Percentiles rank a stretch among this genome's conserved stretches.
phyloP scores from a whole-genome alignment of 257 asterid genomes.

The Prunella vulgaris region DNA sequence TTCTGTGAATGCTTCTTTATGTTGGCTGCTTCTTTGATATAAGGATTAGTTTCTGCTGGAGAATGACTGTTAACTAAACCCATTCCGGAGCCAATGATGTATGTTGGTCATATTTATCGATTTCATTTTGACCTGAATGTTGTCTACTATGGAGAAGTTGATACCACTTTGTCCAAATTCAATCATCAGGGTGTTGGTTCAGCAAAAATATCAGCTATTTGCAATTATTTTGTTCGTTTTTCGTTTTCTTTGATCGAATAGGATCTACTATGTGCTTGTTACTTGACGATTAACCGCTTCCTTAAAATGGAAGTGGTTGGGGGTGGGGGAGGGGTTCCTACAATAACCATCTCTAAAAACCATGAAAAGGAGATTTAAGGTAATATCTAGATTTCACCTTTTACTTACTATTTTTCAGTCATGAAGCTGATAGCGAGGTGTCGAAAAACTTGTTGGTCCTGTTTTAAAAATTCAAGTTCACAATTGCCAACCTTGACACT shows the following conservation, averaged over 20 bases:
- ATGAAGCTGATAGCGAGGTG: background rate
- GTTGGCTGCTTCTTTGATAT: background rate
- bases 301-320: background rate
- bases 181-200: background rate
- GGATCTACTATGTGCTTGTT: background rate
- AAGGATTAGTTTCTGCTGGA: slow-evolving; percentile 1
- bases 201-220: background rate
- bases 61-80: slow-evolving; percentile 7
- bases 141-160: background rate
- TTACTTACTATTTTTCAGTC: background rate
- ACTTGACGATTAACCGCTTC: background rate
- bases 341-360: background rate
- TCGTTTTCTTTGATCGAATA: background rate
- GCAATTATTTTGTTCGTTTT: background rate
- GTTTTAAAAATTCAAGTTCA: background rate
- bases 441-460: background rate
- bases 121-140: slow-evolving; percentile 5
- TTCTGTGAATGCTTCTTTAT: slow-evolving; percentile 10
- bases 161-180: background rate
- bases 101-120: slow-evolving; percentile 2
- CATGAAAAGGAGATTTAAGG: background rate
- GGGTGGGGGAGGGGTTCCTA: background rate
- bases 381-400: background rate
- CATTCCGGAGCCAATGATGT: slow-evolving; percentile 2
- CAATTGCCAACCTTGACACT: background rate